Evolutionary conservation across 2,329 filamentous ascomycete species (phyloP).

Genomic region (Epichloe aotearoae): DNA sequence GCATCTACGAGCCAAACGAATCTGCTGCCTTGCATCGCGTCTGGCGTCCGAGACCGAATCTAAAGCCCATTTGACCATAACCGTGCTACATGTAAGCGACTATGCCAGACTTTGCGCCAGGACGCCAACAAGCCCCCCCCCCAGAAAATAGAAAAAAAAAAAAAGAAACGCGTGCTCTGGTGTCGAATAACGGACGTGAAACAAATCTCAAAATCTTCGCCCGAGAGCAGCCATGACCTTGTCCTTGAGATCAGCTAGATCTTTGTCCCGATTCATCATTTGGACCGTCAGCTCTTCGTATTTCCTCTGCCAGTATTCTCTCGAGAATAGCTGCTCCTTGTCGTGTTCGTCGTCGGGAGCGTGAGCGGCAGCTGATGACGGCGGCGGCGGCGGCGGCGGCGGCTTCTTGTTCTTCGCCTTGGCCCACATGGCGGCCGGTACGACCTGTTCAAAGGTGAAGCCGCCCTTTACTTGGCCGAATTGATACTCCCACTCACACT

Average conservation of each 20-base stretch:
- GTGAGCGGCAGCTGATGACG: conserved; percentile 6
- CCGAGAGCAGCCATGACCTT: conserved; percentile 27
- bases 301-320: conserved; percentile 35
- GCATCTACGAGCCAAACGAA: no score
- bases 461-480: conserved; percentile 39
- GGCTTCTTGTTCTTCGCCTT: conserved; percentile 13
- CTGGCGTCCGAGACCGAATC: no score
- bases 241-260: conserved; percentile 29
- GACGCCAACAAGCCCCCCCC: no score
- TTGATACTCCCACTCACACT: conserved; percentile 40
- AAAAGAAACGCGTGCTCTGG: no score
- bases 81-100: no score
- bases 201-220: conserved; percentile 3
- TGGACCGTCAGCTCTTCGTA: conserved; percentile 46
- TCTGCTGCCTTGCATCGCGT: no score
- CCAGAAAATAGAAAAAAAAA: no score
- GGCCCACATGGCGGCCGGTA: conserved; percentile 30
- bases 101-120: no score
- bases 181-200: no score
- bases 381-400: background rate
- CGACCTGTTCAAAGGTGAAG: conserved; percentile 39
- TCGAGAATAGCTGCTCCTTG: conserved; percentile 12
- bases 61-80: no score
- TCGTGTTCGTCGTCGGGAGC: conserved; percentile 7
- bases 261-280: conserved; percentile 45